Evolutionary conservation across 495 filamentous ascomycete species (phyloP), one percentile per base, ranked within the genome.

Genomic region (Aspergillus indologenus): DNA sequence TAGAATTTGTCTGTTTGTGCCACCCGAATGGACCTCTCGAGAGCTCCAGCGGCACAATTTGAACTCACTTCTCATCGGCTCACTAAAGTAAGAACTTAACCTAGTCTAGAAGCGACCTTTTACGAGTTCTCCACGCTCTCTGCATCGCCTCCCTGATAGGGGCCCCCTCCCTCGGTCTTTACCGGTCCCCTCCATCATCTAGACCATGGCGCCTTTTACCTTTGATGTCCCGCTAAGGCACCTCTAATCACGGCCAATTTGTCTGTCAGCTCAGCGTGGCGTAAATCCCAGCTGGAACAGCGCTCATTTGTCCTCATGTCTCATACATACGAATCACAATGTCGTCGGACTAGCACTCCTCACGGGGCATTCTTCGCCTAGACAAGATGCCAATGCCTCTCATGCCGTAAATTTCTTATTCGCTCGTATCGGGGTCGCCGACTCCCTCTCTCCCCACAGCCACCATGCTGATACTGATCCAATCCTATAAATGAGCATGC

Each of bases 291-390:
- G 48, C 48, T 29, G 48, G 34, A 40, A 40, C 12, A 40, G 12
- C 2, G 5, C 34, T 40, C 34, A 40, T 40, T 40, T 26, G 48
- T 24, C 48, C 21, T 29, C n/a, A n/a, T 51, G 23, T 51, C 48
- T 51, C 48, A 51, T 51, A n/a, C 22, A 50, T 19, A 29, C 48
- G 48, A 51, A 51, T 29, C 48, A 51, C 24, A 51, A 26, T 9
- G 12, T 29, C 15, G 48, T 31, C 48, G 17, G 48, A 0, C 48
- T 29, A 24, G 24, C 15, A 51, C 23, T 8, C 19, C 15, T 24
- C 6, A 51, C 14, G 48, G 48, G 24, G 23, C 48, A 31, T 31
- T 51, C 48, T 29, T 51, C 48, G 48, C 29, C 48, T 24, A 29
- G 23, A 31, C 48, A 51, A 29, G 48, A 51, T 51, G 23, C 24